Evolutionary conservation across 2,329 filamentous ascomycete genomes (phyloP).

Genomic region (Cladosporium sphaerospermum): DNA sequence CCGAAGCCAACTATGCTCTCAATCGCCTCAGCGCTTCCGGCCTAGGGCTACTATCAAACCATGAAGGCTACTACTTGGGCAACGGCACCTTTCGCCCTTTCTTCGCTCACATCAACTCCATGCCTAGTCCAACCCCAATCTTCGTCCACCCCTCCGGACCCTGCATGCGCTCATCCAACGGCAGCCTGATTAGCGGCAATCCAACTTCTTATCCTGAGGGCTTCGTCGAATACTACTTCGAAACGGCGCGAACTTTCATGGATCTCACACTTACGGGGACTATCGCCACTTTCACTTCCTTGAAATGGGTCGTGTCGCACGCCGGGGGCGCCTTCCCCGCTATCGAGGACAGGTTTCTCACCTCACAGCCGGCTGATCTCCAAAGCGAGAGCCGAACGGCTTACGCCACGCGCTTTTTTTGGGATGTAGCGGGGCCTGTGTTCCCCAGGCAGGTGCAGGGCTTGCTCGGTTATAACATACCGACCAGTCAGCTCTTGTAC

Average conservation of each 20-base stretch:
- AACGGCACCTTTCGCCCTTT: slow-evolving; percentile 37
- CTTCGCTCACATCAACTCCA: slow-evolving; percentile 39
- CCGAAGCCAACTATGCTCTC: slow-evolving; percentile 28
- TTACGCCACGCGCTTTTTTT: slow-evolving; percentile 13
- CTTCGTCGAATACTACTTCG: slow-evolving; percentile 45
- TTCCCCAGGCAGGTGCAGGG: slow-evolving; percentile 33
- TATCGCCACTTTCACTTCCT: slow-evolving; percentile 36
- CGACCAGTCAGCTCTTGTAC: slow-evolving; percentile 30
- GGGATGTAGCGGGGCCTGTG: slow-evolving; percentile 33
- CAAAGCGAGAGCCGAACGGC: slow-evolving; percentile 21
- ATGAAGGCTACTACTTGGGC: slow-evolving; percentile 46
- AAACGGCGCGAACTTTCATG: slow-evolving; percentile 40
- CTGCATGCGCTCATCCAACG: slow-evolving; percentile 21
- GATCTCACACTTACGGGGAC: slow-evolving; percentile 42
- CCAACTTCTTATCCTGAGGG: slow-evolving; percentile 30
- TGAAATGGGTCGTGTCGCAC: slow-evolving; percentile 43
- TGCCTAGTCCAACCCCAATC: slow-evolving; percentile 33
- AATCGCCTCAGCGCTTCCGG: slow-evolving; percentile 39
- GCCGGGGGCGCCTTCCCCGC: slow-evolving; percentile 38
- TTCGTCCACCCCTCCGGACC: slow-evolving; percentile 48
- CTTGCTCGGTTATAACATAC: slow-evolving; percentile 28
- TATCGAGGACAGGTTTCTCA: slow-evolving; percentile 36
- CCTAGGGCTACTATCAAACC: slow-evolving; percentile 45
- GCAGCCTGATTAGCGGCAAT: slow-evolving; percentile 16
- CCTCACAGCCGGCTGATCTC: slow-evolving; percentile 22